These are phyloP conservation scores for Sherardia arvensis DNA, from an alignment of 257 asterid species.

Conservation along the genomic window DNA sequence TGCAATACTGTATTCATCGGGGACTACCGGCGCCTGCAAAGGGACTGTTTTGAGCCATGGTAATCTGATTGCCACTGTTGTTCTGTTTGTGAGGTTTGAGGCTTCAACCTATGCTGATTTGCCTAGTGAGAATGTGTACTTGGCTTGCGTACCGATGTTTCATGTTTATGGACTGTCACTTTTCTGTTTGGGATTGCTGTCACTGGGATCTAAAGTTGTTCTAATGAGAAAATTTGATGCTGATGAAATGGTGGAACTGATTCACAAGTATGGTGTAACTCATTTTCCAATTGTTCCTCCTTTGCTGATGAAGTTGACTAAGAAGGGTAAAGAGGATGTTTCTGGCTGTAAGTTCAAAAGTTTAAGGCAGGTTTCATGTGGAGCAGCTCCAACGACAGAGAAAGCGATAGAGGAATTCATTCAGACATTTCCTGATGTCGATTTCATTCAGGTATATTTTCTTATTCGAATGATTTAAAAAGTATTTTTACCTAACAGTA, in stretches of 20 bases:
- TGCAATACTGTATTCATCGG: slow-evolving; percentile 68
- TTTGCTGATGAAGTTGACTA: slow-evolving; percentile 37
- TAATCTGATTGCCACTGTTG: slow-evolving; percentile 60
- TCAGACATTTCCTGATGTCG: slow-evolving; percentile 54
- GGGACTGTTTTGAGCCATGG: slow-evolving; percentile 61
- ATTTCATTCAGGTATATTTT: slow-evolving; percentile 65
- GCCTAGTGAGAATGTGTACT: slow-evolving; percentile 35
- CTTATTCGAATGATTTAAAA: neutral
- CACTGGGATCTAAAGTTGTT: slow-evolving; percentile 55
- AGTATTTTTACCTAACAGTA: neutral
- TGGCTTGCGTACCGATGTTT: slow-evolving; percentile 67
- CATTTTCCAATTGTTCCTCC: slow-evolving; percentile 71
- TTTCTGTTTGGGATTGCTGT: slow-evolving; percentile 59
- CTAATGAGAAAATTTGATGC: slow-evolving; percentile 53
- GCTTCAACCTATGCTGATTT: slow-evolving; percentile 44
- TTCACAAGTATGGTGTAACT: slow-evolving; percentile 52
- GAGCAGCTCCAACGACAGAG: slow-evolving; percentile 62
- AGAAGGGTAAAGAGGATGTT: slow-evolving; percentile 37
- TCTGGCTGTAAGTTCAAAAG: slow-evolving; percentile 28
- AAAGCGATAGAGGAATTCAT: slow-evolving; percentile 39
- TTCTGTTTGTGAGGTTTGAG: slow-evolving; percentile 55
- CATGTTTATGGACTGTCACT: slow-evolving; percentile 69
- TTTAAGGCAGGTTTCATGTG: slow-evolving; percentile 69
- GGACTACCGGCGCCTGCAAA: slow-evolving; percentile 64
- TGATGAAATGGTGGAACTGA: slow-evolving; percentile 52